phyloP scores from a whole-genome alignment of 176 grass and related monocot genomes.

The Aegilops tauschii region DNA sequence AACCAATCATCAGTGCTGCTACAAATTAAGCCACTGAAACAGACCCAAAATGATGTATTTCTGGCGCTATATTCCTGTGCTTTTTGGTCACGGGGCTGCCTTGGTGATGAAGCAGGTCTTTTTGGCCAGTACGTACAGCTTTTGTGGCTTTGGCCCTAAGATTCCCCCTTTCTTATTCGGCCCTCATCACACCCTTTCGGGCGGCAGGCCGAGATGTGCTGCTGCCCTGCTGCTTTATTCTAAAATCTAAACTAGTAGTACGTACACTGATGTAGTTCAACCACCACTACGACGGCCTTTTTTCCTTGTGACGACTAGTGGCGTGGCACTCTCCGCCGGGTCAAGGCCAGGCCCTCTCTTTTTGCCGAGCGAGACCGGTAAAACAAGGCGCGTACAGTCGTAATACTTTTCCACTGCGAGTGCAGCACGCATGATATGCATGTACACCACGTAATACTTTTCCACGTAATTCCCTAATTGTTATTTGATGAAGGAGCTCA shows the following conservation, averaged over 20 bases:
- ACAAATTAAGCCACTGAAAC: conserved; percentile 3
- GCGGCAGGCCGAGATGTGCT: conserved; percentile 21
- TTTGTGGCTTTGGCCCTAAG: conserved; percentile 41
- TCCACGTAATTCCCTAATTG: too few species aligned
- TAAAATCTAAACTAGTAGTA: conserved; percentile 7
- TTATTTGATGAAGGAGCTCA: conserved; percentile 20
- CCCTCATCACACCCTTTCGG: conserved; percentile 25
- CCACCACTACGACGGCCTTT: conserved; percentile 26
- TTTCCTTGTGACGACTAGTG: background rate
- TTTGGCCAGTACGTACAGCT: conserved; percentile 11
- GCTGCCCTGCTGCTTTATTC: conserved; percentile 30
- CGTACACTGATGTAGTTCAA: conserved; percentile 34
- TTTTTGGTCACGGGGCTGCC: conserved; percentile 28
- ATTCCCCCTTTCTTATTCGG: conserved; percentile 26
- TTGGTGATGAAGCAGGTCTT: conserved; percentile 18
- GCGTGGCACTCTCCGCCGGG: background rate
- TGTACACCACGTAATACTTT: background rate
- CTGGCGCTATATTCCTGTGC: background rate
- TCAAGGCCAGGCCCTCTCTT: background rate
- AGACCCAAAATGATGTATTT: background rate
- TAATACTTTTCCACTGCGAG: background rate
- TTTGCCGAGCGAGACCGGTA: background rate
- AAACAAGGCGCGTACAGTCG: background rate
- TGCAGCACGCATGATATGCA: too few species aligned
- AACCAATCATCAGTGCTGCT: background rate